Base-by-base conservation (phyloP, 768 basidiomycete species). In the Leccinellum luteum region DNA sequence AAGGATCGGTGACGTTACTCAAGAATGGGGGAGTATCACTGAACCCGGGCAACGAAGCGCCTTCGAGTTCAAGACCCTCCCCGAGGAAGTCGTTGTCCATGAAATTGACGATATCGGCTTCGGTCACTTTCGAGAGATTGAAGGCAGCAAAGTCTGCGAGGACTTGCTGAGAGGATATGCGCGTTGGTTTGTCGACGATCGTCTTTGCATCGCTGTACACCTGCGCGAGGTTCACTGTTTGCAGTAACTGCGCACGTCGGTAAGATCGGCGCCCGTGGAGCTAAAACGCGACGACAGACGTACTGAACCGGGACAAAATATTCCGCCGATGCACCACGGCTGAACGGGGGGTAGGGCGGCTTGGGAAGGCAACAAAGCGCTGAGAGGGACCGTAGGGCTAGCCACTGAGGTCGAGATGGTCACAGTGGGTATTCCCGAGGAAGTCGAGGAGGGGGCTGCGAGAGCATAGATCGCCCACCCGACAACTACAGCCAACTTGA, bases 121-220 rank as follows among this genome's bases (percentile, higher is more conserved):
- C 84, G 0, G 90, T 92, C 25, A 81, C 72, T 43, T 66, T 74
- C 0, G 75, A 64, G 35, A 69, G 34, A 56, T 70, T 60, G 71
- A 73, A 65, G 45, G 73, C 72, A 6, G 73, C 68, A 64, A 92
- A 97, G 61, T 88, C 89, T 1, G 81, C 71, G 49, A 94, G 76
- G 14, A 94, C 92, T 52, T 78, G 75, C 63, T 85, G 83, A 1
- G 86, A 67, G 0, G 80, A 71, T 63, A 86, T 84, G 66, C 76
- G 79, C 1, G 94, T 96, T 3, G 94, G 94, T 79, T 94, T 78
- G 78, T 96, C 94, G 8, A 90, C 89, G 69, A 96, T 86, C 0
- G 91, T 94, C 75, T 97, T 96, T 48, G 86, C 85, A 71, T 97
- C 94, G 0, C 79, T 69, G 67, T 81, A 97, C 27, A 89, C 74